These are phyloP conservation scores for Yarrowia hollandica DNA, from an alignment of 805 yeast species.

Conservation along the genomic window DNA sequence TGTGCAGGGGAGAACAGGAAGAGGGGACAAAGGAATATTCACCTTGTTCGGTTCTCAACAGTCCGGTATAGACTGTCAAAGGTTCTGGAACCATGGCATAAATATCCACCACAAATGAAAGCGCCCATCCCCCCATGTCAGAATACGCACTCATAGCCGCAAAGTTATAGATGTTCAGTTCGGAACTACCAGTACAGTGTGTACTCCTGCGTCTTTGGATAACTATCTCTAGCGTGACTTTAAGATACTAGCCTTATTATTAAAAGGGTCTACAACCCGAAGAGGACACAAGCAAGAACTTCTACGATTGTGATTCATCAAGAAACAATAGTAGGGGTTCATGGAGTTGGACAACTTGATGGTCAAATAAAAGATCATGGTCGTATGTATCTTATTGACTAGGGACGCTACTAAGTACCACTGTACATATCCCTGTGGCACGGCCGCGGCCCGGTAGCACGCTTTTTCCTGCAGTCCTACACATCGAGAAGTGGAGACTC, in stretches of 20 bases:
- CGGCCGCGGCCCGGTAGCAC: too few relatives aligned
- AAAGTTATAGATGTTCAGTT: slow-evolving; percentile 6
- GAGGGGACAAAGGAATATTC: too few relatives aligned
- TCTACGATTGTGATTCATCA: neutral
- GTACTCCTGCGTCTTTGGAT: slow-evolving; percentile 7
- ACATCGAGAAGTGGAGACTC: neutral
- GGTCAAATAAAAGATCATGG: too few relatives aligned
- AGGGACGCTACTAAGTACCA: neutral
- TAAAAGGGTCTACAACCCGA: slow-evolving; percentile 11
- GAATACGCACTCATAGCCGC: slow-evolving; percentile 1
- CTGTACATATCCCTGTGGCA: too few relatives aligned
- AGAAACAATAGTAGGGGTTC: too few relatives aligned
- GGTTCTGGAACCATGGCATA: slow-evolving; percentile 1
- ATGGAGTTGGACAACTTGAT: too few relatives aligned
- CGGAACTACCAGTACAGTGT: too few relatives aligned
- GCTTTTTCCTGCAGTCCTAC: too few relatives aligned
- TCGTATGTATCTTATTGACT: too few relatives aligned
- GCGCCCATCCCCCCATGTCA: slow-evolving; percentile 22
- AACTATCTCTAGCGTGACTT: neutral
- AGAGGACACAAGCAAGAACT: neutral
- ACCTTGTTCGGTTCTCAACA: too few relatives aligned
- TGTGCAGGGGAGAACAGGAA: too few relatives aligned
- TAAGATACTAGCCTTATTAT: neutral
- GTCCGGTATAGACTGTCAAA: too few relatives aligned
- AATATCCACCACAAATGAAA: neutral